These are phyloP conservation scores for Pinguiococcus pyrenoidosus DNA, from an alignment of 108 stramenopile species.

Conservation along the genomic window DNA sequence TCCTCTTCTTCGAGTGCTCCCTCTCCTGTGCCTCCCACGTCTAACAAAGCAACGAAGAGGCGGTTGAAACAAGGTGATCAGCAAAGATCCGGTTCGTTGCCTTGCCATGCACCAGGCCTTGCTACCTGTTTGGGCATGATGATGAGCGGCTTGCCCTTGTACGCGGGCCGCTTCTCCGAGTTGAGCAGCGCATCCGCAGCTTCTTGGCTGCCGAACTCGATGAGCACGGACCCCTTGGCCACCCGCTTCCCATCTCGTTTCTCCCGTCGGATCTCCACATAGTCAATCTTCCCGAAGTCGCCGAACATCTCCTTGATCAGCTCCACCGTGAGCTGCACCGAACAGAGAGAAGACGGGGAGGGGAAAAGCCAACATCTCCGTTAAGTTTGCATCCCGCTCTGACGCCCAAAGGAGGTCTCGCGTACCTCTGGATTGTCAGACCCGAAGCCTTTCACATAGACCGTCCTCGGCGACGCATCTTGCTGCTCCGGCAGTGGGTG, in stretches of 20 bases:
- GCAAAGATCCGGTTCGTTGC: too few relatives aligned
- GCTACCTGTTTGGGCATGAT: too few relatives aligned
- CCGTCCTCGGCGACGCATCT: not conserved
- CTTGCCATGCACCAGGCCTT: too few relatives aligned
- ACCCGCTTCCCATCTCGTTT: not conserved
- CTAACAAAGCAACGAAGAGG: too few relatives aligned
- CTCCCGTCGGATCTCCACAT: slow-evolving; percentile 1
- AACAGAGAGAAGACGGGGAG: too few relatives aligned
- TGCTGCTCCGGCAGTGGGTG: not conserved
- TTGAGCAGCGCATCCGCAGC: not conserved
- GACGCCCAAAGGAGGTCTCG: not conserved
- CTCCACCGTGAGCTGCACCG: too few relatives aligned
- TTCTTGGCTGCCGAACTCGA: not conserved
- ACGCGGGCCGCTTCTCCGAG: not conserved
- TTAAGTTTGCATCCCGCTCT: too few relatives aligned
- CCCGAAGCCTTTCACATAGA: slow-evolving; percentile 1
- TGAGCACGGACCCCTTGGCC: not conserved
- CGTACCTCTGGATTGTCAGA: not conserved
- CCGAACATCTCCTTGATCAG: not conserved
- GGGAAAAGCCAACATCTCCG: too few relatives aligned
- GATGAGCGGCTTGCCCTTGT: slow-evolving; percentile 1
- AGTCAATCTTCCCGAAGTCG: slow-evolving; percentile 1
- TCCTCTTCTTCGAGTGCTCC: too few relatives aligned
- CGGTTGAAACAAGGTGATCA: too few relatives aligned
- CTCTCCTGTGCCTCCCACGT: too few relatives aligned